phyloP scores from a whole-genome alignment of 495 filamentous ascomycete species.

The Bacidia rubella region DNA sequence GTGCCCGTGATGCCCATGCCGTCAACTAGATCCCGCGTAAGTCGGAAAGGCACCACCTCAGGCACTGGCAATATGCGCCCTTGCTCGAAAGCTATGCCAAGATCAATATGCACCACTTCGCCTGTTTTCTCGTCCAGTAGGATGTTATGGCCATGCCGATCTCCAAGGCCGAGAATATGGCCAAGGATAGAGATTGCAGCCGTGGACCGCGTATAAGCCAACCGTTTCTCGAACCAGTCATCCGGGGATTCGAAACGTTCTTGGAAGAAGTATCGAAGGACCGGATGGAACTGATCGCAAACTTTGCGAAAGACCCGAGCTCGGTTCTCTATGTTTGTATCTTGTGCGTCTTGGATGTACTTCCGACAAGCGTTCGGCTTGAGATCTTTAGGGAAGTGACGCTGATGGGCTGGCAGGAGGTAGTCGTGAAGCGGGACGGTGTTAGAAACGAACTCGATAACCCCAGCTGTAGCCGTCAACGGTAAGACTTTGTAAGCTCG shows the following conservation, averaged over 20 bases:
- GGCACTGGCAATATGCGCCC: slow-evolving; percentile 89
- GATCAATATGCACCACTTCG: slow-evolving; percentile 92
- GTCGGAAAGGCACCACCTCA: slow-evolving; percentile 85
- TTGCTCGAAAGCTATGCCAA: slow-evolving; percentile 90
- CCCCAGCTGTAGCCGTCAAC: slow-evolving; percentile 66
- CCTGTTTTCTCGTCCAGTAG: slow-evolving; percentile 79
- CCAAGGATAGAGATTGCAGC: slow-evolving; percentile 93
- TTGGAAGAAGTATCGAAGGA: slow-evolving; percentile 96
- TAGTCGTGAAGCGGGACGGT: slow-evolving; percentile 85
- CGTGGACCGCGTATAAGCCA: slow-evolving; percentile 83
- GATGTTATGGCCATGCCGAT: slow-evolving; percentile 94
- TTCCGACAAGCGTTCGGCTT: slow-evolving; percentile 62
- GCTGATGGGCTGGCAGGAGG: slow-evolving; percentile 76
- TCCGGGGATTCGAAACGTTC: slow-evolving; percentile 88
- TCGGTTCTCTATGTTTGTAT: slow-evolving; percentile 51
- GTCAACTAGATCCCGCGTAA: slow-evolving; percentile 93
- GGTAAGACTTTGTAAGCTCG: slow-evolving; percentile 94
- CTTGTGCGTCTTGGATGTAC: slow-evolving; percentile 57
- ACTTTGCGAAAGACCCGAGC: slow-evolving; percentile 61
- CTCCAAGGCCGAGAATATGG: slow-evolving; percentile 85
- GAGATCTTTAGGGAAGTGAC: slow-evolving; percentile 73
- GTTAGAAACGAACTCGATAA: slow-evolving; percentile 92
- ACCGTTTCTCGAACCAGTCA: slow-evolving; percentile 79
- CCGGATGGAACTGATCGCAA: slow-evolving; percentile 70
- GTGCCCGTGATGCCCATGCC: slow-evolving; percentile 93